Evolutionary conservation across 495 filamentous ascomycete genomes (phyloP).

Genomic region (Gamarada debralockiae): DNA sequence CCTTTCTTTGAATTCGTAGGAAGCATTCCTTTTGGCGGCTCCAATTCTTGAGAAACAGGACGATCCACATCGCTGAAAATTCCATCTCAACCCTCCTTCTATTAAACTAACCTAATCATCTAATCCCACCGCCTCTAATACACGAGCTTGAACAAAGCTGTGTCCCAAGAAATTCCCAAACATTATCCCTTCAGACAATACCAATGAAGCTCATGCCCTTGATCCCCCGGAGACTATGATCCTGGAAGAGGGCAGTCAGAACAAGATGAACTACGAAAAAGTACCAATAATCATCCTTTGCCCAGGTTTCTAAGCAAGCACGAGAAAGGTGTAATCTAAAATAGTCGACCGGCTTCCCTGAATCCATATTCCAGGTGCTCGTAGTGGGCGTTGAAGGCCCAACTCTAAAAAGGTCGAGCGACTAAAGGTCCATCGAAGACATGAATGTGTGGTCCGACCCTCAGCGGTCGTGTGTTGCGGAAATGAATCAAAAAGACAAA

Average conservation of each 20-base stretch:
- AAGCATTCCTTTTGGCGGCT: no score
- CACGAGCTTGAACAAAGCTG: slow-evolving; percentile 7
- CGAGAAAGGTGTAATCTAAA: not conserved
- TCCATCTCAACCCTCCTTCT: no score
- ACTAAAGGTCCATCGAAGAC: not conserved
- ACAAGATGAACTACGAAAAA: slow-evolving; percentile 10
- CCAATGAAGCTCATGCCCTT: slow-evolving; percentile 2
- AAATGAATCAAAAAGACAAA: not conserved
- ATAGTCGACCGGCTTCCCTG: not conserved
- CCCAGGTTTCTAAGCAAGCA: not conserved
- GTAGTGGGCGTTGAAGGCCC: not conserved
- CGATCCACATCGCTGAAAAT: no score
- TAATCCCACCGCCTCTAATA: no score
- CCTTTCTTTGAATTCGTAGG: no score
- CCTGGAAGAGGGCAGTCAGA: slow-evolving; percentile 2
- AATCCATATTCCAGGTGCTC: not conserved
- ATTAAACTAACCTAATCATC: no score
- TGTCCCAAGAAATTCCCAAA: slow-evolving; percentile 5
- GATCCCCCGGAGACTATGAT: not conserved
- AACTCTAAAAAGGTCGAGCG: not conserved
- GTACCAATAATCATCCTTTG: slow-evolving; percentile 1
- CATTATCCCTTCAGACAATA: slow-evolving; percentile 8
- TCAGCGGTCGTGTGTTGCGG: not conserved
- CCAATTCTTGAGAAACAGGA: no score
- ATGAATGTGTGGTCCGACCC: not conserved